These are phyloP conservation scores for Dicorynia guianensis DNA, from an alignment of 306 rosid genomes.

Conservation along the genomic window DNA sequence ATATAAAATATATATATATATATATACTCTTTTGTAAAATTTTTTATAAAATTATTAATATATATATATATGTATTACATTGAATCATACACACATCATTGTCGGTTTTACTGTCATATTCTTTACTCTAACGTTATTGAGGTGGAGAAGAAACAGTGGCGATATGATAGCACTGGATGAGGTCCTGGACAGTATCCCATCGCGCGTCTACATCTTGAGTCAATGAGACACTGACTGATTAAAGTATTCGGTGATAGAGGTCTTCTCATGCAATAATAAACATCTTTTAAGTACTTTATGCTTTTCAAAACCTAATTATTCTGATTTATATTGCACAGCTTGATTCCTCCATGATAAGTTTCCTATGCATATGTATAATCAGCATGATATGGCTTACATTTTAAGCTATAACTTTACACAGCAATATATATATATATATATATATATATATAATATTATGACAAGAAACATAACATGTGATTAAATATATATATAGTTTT, in stretches of 20 bases:
- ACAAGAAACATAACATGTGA: too few relatives aligned
- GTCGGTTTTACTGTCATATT: slow-evolving; percentile 12
- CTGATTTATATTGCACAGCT: neutral
- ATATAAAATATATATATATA: too few relatives aligned
- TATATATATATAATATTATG: too few relatives aligned
- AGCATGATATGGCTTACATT: neutral
- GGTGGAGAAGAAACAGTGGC: slow-evolving; percentile 6
- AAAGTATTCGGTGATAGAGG: neutral
- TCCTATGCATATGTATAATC: neutral
- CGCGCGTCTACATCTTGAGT: slow-evolving; percentile 17
- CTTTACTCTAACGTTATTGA: slow-evolving; percentile 4
- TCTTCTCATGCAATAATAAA: neutral
- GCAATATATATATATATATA: neutral
- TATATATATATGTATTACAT: too few relatives aligned
- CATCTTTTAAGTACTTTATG: neutral
- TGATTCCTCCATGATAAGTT: neutral
- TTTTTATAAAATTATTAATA: too few relatives aligned
- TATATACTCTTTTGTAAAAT: too few relatives aligned
- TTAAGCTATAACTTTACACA: neutral
- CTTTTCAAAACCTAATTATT: neutral
- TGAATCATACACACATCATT: neutral
- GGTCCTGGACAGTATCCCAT: neutral
- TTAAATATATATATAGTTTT: too few relatives aligned
- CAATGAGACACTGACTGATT: slow-evolving; percentile 9
- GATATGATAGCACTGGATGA: too few relatives aligned